Base-by-base conservation (phyloP, 2,329 filamentous ascomycete genomes). In the Trichoderma atroviride region DNA sequence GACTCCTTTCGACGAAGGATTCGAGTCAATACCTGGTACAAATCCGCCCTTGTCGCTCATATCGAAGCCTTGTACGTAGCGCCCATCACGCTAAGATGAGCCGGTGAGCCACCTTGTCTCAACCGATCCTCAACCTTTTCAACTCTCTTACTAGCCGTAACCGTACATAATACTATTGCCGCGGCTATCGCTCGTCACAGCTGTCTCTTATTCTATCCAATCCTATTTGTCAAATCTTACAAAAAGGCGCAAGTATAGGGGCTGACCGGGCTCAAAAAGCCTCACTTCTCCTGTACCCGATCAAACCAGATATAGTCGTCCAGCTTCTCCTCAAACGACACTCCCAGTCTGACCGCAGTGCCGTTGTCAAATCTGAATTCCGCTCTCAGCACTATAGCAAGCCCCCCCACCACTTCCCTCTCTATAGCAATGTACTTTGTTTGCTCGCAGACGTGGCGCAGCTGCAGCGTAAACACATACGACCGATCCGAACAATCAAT, bases 401-500 rank as follows among this genome's bases (percentile, higher is more conserved):
- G 2, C 5, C 52, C 57, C 1, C 43, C 66, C 14, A 40, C 29
- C 13, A 61, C 50, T 7, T 43, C 33, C 3, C 7, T 56, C 37
- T n/a, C 6, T 43, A 74, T 61, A 11, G 72, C 72, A 6, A 72
- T 70, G 24, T 71, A 75, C 2, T 69, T 62, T 5, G 65, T 74
- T 47, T 75, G 73, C 13, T 72, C 71, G 0, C 56, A 40, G 0
- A 71, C 53, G 10, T 76, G 75, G 0, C 72, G 35, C 43, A 78
- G 73, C 0, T 52, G 68, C 0, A 76, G 63, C 0, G 72, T 77
- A 33, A 77, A 77, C 1, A 72, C 76, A 61, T 76, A 70, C 0
- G 77, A 77, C 1, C 76, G 74, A 35, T 77, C 76, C 22, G 69
- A 71, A 2, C 75, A 75, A 9, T 78, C 74, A 5, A 78, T 71